A percentile compares a stretch with the other conserved stretches of the same genome.
Conservation (phyloP, 495 filamentous ascomycete genomes). For the Haplographium delicatum region DNA sequence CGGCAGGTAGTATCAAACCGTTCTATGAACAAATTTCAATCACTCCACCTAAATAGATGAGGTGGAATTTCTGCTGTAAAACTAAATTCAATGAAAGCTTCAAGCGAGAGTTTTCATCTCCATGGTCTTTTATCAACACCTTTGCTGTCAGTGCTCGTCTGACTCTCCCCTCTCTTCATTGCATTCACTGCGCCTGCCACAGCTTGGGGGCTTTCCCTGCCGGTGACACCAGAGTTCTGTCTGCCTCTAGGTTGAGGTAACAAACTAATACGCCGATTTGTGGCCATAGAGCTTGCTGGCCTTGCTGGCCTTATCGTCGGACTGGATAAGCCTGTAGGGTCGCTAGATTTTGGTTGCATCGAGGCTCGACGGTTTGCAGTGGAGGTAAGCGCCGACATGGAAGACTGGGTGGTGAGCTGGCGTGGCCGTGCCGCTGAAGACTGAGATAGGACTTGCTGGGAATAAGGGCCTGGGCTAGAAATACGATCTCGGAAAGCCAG, state of each 20-base stretch:
- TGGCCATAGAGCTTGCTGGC: conserved; percentile 43
- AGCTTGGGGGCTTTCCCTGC: conserved; percentile 25
- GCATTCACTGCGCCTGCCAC: conserved; percentile 23
- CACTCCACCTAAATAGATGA: background rate
- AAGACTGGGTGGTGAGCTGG: conserved; percentile 26
- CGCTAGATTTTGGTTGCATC: conserved; percentile 30
- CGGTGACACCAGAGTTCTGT: conserved; percentile 21
- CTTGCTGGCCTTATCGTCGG: conserved; percentile 27
- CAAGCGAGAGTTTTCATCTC: no score
- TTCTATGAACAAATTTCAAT: background rate
- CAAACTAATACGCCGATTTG: conserved; percentile 41
- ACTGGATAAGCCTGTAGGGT: conserved; percentile 21
- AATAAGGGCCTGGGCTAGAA: conserved; percentile 35
- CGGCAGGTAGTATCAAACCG: background rate
- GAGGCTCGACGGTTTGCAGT: conserved; percentile 39
- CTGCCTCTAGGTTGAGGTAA: conserved; percentile 41
- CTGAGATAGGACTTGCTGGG: conserved; percentile 24
- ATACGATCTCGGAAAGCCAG: conserved; percentile 46
- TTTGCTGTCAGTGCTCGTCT: conserved; percentile 16
- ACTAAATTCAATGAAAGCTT: background rate
- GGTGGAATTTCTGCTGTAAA: background rate
- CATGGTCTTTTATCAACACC: conserved; percentile 20
- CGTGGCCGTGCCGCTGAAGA: conserved; percentile 25
- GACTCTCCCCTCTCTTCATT: conserved; percentile 15
- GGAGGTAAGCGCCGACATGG: conserved; percentile 30